Conservation (phyloP, 768 basidiomycete genomes). For the Boletus speciosus region DNA sequence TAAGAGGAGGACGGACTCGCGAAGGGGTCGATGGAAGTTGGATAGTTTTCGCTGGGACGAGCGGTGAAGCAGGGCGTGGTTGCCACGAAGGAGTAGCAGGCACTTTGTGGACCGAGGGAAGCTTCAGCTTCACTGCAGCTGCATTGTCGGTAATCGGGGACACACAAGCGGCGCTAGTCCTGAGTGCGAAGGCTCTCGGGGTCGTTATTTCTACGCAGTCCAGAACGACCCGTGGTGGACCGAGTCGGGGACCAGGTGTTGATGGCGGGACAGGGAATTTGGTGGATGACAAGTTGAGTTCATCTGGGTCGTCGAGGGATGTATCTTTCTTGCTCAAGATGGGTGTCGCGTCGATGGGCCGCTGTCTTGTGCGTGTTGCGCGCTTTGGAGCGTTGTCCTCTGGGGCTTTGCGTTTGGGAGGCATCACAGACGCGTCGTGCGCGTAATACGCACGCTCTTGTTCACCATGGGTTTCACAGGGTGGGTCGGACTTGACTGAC, state of each 20-base stretch:
- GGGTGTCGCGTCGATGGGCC: conserved; percentile 1
- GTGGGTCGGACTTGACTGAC: conserved; percentile 28
- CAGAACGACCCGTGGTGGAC: conserved; percentile 23
- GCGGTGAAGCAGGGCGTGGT: background rate
- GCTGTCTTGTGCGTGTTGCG: conserved; percentile 23
- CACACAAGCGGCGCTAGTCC: background rate
- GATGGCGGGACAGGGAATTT: conserved; percentile 12
- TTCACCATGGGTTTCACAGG: conserved; percentile 61
- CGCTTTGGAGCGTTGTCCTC: conserved; percentile 32
- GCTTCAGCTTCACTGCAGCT: background rate
- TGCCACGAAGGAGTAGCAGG: conserved; percentile 22
- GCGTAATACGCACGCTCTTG: conserved; percentile 20
- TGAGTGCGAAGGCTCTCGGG: conserved; percentile 13
- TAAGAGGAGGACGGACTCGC: conserved; percentile 8
- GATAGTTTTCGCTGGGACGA: background rate
- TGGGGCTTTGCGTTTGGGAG: conserved; percentile 44
- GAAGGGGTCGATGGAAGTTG: conserved; percentile 18
- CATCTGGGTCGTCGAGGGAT: conserved; percentile 22
- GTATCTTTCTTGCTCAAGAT: background rate
- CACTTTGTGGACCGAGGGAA: background rate
- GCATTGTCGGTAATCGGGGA: conserved; percentile 11
- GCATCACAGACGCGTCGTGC: conserved; percentile 26
- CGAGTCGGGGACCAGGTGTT: conserved; percentile 22
- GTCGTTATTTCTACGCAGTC: conserved; percentile 33
- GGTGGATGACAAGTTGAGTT: conserved; percentile 25